Evolutionary conservation across 2,329 filamentous ascomycete genomes (phyloP), one percentile per base, ranked within the genome.

Genomic region (Fusarium sp.): DNA sequence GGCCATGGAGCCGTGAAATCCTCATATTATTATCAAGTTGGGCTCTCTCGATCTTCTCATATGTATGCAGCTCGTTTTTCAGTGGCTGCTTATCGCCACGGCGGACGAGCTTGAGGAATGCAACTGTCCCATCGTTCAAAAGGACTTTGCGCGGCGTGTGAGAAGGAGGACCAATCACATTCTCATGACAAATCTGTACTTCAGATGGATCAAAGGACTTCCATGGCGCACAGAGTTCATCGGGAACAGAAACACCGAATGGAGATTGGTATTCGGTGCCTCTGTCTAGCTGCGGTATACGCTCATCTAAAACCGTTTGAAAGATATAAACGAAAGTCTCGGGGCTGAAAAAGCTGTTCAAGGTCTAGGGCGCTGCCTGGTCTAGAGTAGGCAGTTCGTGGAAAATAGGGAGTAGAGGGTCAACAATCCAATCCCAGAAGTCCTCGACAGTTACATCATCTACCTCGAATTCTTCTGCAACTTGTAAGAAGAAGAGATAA

Each of bases 331-430:
- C 11, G 0, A 33, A 33, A 0, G 29, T 49, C 2, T 49, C 46
- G 6, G 29, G 46, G 2, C 33, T 49, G 11, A 49, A 8, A 10
- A 49, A 33, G 4, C 16, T 3, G 11, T 49, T 6, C 5, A 49
- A 3, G 11, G 29, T 49, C 11, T 0, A n/a, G 0, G 1, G 4
- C 7, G 4, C n/a, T 3, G 0, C 29, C 0, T 14, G 5, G 11
- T 49, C 46, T 15, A 8, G 29, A 33, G 29, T 15, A 3, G 16
- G 8, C 16, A 33, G 9, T 15, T 10, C n/a, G 8, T 1, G 3
- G 11, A 33, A 49, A 15, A 49, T 33, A 0, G 29, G 46, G 5
- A 33, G 16, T 0, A 49, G 8, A 33, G 46, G 29, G 3, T 8
- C 8, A 6, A 49, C 29, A 1, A 23, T 33, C 46, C 16, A 49